Evolutionary conservation across 345 rosid species (phyloP).

Genomic region (Populus tremula): DNA sequence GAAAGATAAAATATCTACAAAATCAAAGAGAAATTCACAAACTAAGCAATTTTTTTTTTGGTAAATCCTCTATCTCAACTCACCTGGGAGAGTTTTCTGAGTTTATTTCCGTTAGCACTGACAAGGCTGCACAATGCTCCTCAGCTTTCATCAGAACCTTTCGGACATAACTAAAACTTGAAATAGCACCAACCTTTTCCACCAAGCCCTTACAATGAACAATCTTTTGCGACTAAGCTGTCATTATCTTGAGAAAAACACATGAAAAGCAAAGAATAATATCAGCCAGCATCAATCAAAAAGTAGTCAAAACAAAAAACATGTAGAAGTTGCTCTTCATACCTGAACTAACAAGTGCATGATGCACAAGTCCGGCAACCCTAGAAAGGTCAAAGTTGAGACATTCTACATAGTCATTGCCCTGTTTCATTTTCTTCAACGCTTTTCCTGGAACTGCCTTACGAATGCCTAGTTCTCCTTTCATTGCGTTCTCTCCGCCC

Average conservation of each 20-base stretch:
- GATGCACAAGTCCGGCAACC: background rate
- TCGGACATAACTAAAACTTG: background rate
- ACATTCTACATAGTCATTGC: background rate
- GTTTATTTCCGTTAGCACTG: conserved; percentile 13
- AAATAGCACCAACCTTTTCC: conserved; percentile 15
- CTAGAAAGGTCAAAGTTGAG: conserved; percentile 6
- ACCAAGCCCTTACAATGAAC: conserved; percentile 9
- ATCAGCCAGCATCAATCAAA: background rate
- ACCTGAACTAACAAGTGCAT: conserved; percentile 20
- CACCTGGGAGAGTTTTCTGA: conserved; percentile 22
- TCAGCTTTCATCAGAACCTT: conserved; percentile 17
- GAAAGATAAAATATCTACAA: background rate
- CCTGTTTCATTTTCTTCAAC: conserved; percentile 1
- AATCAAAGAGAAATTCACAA: conserved; percentile 5
- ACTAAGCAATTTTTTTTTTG: background rate
- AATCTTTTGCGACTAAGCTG: background rate
- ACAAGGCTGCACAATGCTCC: conserved; percentile 15
- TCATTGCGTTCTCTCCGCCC: background rate
- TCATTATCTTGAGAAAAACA: conserved; percentile 4
- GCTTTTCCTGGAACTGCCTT: conserved; percentile 7
- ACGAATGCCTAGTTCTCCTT: background rate
- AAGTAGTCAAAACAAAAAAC: background rate
- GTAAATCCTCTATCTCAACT: background rate
- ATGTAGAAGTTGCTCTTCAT: background rate
- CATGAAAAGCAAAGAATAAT: background rate